Evolutionary conservation across 148 eudicot species (phyloP), one percentile per base, ranked within the genome.

Genomic region (Cornus florida): DNA sequence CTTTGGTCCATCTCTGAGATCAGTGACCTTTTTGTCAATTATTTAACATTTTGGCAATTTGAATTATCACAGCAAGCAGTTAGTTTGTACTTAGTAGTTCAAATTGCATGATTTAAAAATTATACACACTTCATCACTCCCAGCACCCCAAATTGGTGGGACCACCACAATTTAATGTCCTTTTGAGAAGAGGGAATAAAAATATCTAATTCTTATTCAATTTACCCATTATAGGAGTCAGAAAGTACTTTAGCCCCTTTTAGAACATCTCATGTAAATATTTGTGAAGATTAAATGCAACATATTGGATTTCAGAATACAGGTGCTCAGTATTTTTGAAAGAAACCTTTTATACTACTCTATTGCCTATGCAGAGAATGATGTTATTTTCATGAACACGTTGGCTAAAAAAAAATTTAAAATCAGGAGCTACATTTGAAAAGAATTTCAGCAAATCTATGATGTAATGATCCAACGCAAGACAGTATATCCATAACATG

Each of bases 1-100:
- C 86, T 85, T 80, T 82, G 87, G 71, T 91, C 94, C 97, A 93
- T 89, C 33, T 90, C 93, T 95, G 91, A 48, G 69, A 77, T 66
- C 74, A 74, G 81, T 33, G 8, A 77, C 38, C 23, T 19, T 69
- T 72, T 74, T 6, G 71, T 73, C 72, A 84, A 6, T 60, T 39
- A 48, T 50, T 28, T 17, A 50, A 8, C 75, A 74, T 32, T 35
- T 81, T 50, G 41, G 68, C 32, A 65, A 28, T 33, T 28, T 57
- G 23, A 79, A 53, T 28, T 48, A 71, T 35, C 3, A 64, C 53
- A 35, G 53, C 6, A 62, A 22, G 59, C 60, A 57, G 62, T 70
- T 13, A 28, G 38, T 28, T 72, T 28, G 75, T 23, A 57, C 38
- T 46, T 72, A 19, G 75, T 23, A 35, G 53, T 35, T 4, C 19